Base-by-base conservation (phyloP, 331 rosid genomes). In the Erythrophleum ivorense region DNA sequence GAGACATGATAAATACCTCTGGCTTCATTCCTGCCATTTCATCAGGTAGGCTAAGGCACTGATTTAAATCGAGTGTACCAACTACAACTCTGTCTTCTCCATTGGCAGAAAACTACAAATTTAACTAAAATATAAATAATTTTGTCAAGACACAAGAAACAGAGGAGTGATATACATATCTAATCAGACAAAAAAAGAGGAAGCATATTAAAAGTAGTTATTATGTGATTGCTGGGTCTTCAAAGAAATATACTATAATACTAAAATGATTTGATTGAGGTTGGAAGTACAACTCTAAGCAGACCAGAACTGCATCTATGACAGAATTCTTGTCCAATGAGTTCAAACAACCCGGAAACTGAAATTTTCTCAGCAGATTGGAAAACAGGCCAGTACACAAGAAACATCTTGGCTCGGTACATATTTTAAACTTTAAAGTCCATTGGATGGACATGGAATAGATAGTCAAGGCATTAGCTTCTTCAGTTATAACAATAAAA, bases 1-100 rank as follows among this genome's bases (percentile, higher is more conserved):
- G 69, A 64, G 76, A 67, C 19, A 76, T 29, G 16, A 43, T 18
- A 81, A 59, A 76, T 90, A 95, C 98, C 99, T 86, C 83, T 2
- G 99, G 98, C 81, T 83, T 95, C 79, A 11, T 67, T 84, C 99
- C 99, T 7, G 85, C 58, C 81, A 95, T 87, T 87, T 95, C 99
- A 82, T 93, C 99, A 41, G 99, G 97, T 85, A 95, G 97, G 67
- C 91, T 87, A 50, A 91, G 31, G 75, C 99, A 94, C 76, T 93
- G 97, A 71, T 93, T 93, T 80, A 95, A 90, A 84, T 93, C 97
- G 66, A 95, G 97, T 34, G 91, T 79, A 38, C 91, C 97, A 83
- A 95, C 92, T 41, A 95, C 90, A 6, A 93, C 77, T 76, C 94
- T 82, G 12, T 95, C 97, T 87, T 93, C 90, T 78, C 97, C 97